phyloP scores from a whole-genome alignment of 495 filamentous ascomycete species.

The Hypoxylon rickii region DNA sequence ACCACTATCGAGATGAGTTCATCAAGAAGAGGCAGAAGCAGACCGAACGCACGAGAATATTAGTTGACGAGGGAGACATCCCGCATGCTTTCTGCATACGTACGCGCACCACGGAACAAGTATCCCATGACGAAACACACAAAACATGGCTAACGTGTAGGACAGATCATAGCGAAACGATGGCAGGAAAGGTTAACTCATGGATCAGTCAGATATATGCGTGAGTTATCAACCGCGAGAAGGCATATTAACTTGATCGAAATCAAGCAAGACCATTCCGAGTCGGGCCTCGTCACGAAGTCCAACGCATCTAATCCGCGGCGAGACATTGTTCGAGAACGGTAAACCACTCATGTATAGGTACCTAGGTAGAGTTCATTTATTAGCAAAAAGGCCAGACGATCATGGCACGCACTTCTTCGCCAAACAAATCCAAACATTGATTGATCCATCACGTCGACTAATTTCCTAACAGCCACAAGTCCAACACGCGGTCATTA shows the following conservation, averaged over 20 bases:
- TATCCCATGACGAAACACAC: not conserved
- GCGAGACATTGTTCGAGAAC: no score
- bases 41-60: slow-evolving; percentile 63
- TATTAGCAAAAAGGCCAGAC: no score
- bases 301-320: no score
- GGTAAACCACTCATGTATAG: no score
- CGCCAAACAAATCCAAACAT: no score
- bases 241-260: no score
- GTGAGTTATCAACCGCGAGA: not conserved
- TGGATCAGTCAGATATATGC: slow-evolving; percentile 64
- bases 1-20: slow-evolving; percentile 73
- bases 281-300: no score
- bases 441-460: no score
- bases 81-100: slow-evolving; percentile 84
- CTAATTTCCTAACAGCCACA: not conserved
- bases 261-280: no score
- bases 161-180: slow-evolving; percentile 63
- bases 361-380: no score
- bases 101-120: slow-evolving; percentile 42
- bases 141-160: slow-evolving; percentile 14
- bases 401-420: no score
- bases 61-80: slow-evolving; percentile 72
- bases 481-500: not conserved
- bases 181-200: slow-evolving; percentile 65
- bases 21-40: slow-evolving; percentile 54